These are phyloP conservation scores for Cladosporium sp. DNA, from an alignment of 2,329 filamentous ascomycete species.

Conservation along the genomic window DNA sequence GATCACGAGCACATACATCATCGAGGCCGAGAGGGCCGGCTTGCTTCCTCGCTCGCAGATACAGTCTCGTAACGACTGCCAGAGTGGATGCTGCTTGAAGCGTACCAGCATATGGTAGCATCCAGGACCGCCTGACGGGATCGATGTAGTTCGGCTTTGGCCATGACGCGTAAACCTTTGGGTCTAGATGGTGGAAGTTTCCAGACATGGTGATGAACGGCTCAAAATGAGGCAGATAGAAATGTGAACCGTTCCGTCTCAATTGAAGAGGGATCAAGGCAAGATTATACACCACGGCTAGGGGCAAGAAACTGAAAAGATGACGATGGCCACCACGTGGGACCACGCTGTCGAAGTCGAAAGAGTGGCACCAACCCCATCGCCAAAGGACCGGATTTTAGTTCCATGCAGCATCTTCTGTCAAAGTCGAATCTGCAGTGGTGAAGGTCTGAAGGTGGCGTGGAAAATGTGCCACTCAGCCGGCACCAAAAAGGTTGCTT, in stretches of 20 bases:
- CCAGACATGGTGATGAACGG: slow-evolving; percentile 20
- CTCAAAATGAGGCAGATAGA: neutral
- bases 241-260: neutral
- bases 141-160: slow-evolving; percentile 24
- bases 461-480: neutral
- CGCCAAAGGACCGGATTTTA: neutral
- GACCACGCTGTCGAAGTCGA: neutral
- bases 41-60: slow-evolving; percentile 19
- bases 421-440: neutral
- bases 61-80: slow-evolving; percentile 21
- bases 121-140: slow-evolving; percentile 21
- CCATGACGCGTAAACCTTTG: slow-evolving; percentile 19
- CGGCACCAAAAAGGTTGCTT: neutral
- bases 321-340: neutral
- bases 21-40: slow-evolving; percentile 25
- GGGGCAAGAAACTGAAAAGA: neutral
- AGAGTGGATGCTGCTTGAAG: slow-evolving; percentile 19
- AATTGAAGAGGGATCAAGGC: neutral
- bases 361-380: neutral
- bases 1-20: slow-evolving; percentile 15
- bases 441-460: neutral
- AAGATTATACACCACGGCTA: neutral
- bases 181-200: slow-evolving; percentile 19
- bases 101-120: slow-evolving; percentile 18
- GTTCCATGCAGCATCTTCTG: neutral